phyloP scores from a whole-genome alignment of 495 filamentous ascomycete genomes.

The Penicillium herquei region DNA sequence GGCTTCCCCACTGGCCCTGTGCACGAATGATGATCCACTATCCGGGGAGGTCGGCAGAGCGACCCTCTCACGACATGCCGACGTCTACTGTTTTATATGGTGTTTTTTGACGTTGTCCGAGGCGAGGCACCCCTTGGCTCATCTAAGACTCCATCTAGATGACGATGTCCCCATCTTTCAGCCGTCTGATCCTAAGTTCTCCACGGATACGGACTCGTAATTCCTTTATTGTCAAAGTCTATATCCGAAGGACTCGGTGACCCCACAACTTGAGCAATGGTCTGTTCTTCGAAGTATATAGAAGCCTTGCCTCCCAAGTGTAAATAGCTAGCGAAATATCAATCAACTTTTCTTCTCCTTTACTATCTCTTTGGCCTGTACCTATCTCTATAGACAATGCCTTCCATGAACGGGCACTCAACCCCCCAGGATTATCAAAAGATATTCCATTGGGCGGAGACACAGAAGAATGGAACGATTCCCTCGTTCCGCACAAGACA shows the following conservation, averaged over 20 bases:
- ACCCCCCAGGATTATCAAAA: constrained; percentile 51
- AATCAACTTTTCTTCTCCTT: not conserved
- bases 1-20: constrained; percentile 14
- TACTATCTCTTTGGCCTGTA: not conserved
- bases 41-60: constrained; percentile 21
- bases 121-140: not conserved
- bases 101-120: not conserved
- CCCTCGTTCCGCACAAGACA: constrained; percentile 48
- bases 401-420: constrained; percentile 22
- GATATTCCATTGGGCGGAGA: constrained; percentile 59
- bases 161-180: not conserved
- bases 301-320: not conserved
- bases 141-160: not conserved
- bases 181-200: not conserved
- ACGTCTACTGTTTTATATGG: constrained; percentile 2
- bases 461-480: constrained; percentile 49
- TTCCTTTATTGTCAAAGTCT: not conserved
- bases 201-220: not conserved
- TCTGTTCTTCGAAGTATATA: constrained; percentile 2
- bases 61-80: constrained; percentile 16
- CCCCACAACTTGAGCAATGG: constrained; percentile 8
- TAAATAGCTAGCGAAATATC: not conserved
- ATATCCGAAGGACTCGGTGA: not conserved
- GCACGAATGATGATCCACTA: constrained; percentile 16
- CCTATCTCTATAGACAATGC: constrained; percentile 19